A percentile compares a stretch with the other conserved stretches of the same genome.
phyloP scores from a whole-genome alignment of 2,329 filamentous ascomycete genomes.

The Penicillium concentricum region DNA sequence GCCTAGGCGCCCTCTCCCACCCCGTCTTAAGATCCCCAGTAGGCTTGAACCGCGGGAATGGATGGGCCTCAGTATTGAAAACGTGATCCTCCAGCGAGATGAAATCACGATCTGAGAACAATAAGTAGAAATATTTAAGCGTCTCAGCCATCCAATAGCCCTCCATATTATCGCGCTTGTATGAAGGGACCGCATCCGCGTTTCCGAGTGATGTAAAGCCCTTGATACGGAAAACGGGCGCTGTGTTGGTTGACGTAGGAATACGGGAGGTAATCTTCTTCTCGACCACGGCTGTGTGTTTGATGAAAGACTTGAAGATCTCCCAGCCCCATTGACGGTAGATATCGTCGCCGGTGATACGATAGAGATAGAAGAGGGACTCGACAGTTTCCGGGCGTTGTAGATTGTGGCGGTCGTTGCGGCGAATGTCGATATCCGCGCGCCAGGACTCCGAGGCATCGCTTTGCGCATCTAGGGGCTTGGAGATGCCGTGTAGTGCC shows the following conservation, averaged over 20 bases:
- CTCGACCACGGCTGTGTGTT: conserved; percentile 76
- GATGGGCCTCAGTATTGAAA: conserved; percentile 94
- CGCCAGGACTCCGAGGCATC: conserved; percentile 57
- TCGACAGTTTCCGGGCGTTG: conserved; percentile 97
- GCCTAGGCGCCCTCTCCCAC: conserved; percentile 35
- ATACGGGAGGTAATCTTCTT: conserved; percentile 42
- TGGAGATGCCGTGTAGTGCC: conserved; percentile 37
- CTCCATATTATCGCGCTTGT: conserved; percentile 87
- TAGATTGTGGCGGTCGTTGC: conserved; percentile 85
- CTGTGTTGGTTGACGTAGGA: conserved; percentile 7
- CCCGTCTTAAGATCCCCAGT: conserved; percentile 46
- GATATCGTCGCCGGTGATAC: conserved; percentile 83
- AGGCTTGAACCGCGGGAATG: conserved; percentile 82
- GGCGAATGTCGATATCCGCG: conserved; percentile 74
- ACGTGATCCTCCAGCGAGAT: conserved; percentile 84
- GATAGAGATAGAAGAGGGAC: conserved; percentile 96
- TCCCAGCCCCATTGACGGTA: conserved; percentile 98
- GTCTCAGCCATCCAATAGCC: conserved; percentile 99
- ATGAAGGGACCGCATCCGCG: conserved; percentile 69
- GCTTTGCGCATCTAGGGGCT: conserved; percentile 31
- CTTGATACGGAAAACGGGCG: conserved; percentile 28
- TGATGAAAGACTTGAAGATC: conserved; percentile 91
- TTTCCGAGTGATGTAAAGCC: conserved; percentile 81
- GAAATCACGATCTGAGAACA: conserved; percentile 82
- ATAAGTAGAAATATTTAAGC: conserved; percentile 93